Conservation (phyloP, 1,284 basidiomycete species). For the Termitomyces sp. region DNA sequence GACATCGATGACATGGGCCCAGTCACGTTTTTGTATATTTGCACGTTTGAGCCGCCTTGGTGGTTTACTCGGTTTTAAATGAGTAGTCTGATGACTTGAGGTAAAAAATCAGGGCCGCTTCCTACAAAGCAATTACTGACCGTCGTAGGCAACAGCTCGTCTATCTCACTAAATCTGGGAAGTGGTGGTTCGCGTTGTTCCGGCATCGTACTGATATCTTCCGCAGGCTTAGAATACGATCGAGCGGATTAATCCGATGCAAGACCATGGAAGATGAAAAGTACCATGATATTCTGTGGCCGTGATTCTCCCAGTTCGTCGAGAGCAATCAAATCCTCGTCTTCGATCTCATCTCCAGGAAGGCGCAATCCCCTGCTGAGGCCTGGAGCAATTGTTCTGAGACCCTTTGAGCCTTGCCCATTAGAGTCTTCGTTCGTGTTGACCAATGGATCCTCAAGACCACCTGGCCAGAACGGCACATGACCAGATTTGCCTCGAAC, state of each 20-base stretch:
- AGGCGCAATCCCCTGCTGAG: constrained; percentile 64
- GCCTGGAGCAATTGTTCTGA: constrained; percentile 60
- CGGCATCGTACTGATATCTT: constrained; percentile 4
- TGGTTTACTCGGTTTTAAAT: constrained; percentile 50
- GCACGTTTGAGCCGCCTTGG: constrained; percentile 35
- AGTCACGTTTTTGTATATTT: constrained; percentile 78
- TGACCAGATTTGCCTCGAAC: constrained; percentile 91
- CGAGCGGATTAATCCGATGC: neutral
- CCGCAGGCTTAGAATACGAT: neutral
- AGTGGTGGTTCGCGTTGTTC: constrained; percentile 22
- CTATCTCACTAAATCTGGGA: constrained; percentile 51
- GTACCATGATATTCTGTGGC: constrained; percentile 8
- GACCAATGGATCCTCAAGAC: constrained; percentile 61
- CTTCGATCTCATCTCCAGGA: constrained; percentile 44
- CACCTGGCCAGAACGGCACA: constrained; percentile 90
- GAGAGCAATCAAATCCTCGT: constrained; percentile 42
- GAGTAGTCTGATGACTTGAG: constrained; percentile 39
- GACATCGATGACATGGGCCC: constrained; percentile 97
- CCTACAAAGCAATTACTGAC: constrained; percentile 40
- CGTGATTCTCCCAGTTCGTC: constrained; percentile 23
- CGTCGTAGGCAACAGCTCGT: constrained; percentile 77
- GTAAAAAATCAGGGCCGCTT: neutral
- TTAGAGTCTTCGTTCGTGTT: constrained; percentile 30
- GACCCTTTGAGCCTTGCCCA: constrained; percentile 36
- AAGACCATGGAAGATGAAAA: neutral